Conservation (phyloP, 305 asterid species). For the Solanum aculeatissimum region DNA sequence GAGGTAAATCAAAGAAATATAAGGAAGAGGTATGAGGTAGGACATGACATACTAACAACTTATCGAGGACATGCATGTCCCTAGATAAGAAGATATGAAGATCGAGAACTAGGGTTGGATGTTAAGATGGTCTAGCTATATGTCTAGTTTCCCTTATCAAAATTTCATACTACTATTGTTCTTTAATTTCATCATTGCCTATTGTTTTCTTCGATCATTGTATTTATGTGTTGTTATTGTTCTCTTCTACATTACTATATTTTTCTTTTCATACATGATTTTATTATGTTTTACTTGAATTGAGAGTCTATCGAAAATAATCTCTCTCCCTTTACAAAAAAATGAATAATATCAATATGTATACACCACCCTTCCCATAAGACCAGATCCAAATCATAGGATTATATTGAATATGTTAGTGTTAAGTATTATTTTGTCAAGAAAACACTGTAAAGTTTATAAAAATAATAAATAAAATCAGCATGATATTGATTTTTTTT, state of each 20-base stretch:
- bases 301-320: not conserved
- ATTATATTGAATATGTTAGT: too few relatives aligned
- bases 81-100: too few relatives aligned
- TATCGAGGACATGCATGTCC: not conserved
- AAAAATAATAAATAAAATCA: not conserved
- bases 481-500: not conserved
- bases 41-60: not conserved
- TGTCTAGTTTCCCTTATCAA: too few relatives aligned
- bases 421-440: not conserved
- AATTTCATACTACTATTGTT: not conserved
- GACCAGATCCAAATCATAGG: too few relatives aligned
- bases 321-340: not conserved
- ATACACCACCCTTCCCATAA: not conserved
- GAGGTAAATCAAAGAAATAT: not conserved
- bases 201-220: not conserved
- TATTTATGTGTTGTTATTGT: not conserved
- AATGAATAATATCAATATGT: not conserved
- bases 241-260: not conserved
- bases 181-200: not conserved
- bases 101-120: too few relatives aligned
- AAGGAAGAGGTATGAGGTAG: not conserved
- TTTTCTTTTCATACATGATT: not conserved
- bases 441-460: not conserved
- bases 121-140: not conserved
- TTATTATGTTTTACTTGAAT: not conserved